These are phyloP conservation scores for Pochonia chlamydosporia DNA, from an alignment of 2,329 filamentous ascomycete species.

Conservation along the genomic window DNA sequence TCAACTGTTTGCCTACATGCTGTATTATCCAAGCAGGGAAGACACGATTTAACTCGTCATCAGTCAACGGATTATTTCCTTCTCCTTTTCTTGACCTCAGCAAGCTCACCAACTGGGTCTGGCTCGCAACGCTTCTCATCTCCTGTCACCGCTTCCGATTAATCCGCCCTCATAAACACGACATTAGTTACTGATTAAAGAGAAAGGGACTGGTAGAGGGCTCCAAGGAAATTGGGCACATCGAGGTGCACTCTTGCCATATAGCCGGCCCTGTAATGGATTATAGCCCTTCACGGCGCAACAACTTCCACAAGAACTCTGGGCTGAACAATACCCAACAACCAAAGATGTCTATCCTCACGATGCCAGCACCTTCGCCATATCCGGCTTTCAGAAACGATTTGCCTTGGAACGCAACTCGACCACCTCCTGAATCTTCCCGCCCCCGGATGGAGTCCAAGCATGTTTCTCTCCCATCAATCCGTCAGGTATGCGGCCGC, in stretches of 20 bases:
- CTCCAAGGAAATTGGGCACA: too few relatives aligned
- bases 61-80: too few relatives aligned
- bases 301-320: conserved; percentile 20
- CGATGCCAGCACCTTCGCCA: conserved; percentile 37
- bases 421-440: conserved; percentile 25
- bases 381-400: conserved; percentile 35
- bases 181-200: too few relatives aligned
- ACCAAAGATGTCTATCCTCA: conserved; percentile 44
- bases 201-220: not conserved
- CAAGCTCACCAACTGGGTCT: too few relatives aligned
- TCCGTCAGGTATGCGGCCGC: conserved; percentile 39
- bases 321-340: conserved; percentile 17
- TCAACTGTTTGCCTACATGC: not conserved
- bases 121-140: too few relatives aligned
- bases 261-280: conserved; percentile 29
- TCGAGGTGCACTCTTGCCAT: too few relatives aligned
- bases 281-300: conserved; percentile 30
- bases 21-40: not conserved
- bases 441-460: conserved; percentile 32
- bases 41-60: too few relatives aligned
- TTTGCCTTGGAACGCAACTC: conserved; percentile 32
- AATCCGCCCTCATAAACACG: too few relatives aligned
- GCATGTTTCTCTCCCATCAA: conserved; percentile 42
- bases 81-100: too few relatives aligned
- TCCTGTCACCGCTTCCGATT: too few relatives aligned